A percentile compares a stretch with the other conserved stretches of the same genome.
These are phyloP conservation scores for Jacaranda copaia DNA, from an alignment of 257 asterid genomes.

Conservation along the genomic window DNA sequence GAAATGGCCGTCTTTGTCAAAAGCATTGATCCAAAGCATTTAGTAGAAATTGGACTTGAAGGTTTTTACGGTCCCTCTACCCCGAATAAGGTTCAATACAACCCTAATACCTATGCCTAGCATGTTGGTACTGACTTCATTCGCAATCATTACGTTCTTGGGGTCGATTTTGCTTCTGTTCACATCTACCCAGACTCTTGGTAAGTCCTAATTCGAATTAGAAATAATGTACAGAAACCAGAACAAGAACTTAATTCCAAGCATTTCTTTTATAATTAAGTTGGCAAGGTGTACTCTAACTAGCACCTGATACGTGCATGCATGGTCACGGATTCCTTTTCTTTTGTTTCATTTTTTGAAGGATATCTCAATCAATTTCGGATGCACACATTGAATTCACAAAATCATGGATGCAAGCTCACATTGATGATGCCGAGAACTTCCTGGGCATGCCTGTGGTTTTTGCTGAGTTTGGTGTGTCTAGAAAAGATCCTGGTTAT, in stretches of 20 bases:
- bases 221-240: no score
- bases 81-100: slow-evolving; percentile 68
- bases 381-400: slow-evolving; percentile 78
- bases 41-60: slow-evolving; percentile 85
- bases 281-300: no score
- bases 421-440: slow-evolving; percentile 81
- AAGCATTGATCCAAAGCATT: slow-evolving; percentile 88
- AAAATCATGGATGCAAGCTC: slow-evolving; percentile 92
- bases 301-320: background rate
- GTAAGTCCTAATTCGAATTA: slow-evolving; percentile 47
- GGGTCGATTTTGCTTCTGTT: slow-evolving; percentile 93
- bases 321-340: no score
- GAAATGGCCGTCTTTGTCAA: slow-evolving; percentile 88
- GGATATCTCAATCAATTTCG: slow-evolving; percentile 78
- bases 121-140: slow-evolving; percentile 95
- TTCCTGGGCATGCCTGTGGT: slow-evolving; percentile 82
- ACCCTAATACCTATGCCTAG: slow-evolving; percentile 80
- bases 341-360: slow-evolving; percentile 30
- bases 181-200: slow-evolving; percentile 94
- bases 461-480: slow-evolving; percentile 83
- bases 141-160: slow-evolving; percentile 91
- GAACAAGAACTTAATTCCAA: no score
- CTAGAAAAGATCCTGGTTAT: slow-evolving; percentile 76
- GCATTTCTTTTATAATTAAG: no score
- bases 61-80: slow-evolving; percentile 97